Percentiles rank a stretch among this genome's conserved stretches.
Conservation (phyloP, 345 rosid genomes). For the Syzygium grande region DNA sequence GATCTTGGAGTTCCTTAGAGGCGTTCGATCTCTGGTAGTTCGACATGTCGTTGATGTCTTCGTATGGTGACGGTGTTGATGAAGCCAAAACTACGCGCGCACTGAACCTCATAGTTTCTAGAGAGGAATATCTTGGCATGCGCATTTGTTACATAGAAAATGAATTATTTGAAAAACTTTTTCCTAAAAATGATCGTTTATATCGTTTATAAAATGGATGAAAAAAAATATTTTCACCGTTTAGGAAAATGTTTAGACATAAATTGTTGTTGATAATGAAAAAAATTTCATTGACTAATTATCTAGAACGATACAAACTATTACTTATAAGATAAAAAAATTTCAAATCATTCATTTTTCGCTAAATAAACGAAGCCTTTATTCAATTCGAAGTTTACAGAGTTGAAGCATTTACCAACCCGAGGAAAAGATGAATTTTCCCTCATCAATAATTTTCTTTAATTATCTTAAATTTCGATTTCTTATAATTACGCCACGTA, state of each 20-base stretch:
- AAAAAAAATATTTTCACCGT: background rate
- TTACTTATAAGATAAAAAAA: background rate
- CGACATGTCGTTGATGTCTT: too few species aligned
- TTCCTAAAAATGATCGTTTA: background rate
- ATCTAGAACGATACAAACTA: background rate
- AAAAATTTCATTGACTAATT: background rate
- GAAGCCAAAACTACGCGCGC: background rate
- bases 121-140: background rate
- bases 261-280: background rate
- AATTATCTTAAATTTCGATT: background rate
- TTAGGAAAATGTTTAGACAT: background rate
- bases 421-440: background rate
- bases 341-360: background rate
- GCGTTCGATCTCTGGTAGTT: background rate
- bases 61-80: background rate
- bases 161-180: background rate
- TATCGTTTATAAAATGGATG: background rate
- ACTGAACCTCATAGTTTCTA: background rate
- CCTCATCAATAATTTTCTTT: background rate
- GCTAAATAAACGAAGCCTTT: rapidly evolving
- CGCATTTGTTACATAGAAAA: background rate
- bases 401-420: background rate
- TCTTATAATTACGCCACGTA: background rate
- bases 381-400: background rate
- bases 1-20: background rate